These are phyloP conservation scores for Eragrostis tef DNA, from an alignment of 202 grass and related monocot genomes.

Conservation along the genomic window DNA sequence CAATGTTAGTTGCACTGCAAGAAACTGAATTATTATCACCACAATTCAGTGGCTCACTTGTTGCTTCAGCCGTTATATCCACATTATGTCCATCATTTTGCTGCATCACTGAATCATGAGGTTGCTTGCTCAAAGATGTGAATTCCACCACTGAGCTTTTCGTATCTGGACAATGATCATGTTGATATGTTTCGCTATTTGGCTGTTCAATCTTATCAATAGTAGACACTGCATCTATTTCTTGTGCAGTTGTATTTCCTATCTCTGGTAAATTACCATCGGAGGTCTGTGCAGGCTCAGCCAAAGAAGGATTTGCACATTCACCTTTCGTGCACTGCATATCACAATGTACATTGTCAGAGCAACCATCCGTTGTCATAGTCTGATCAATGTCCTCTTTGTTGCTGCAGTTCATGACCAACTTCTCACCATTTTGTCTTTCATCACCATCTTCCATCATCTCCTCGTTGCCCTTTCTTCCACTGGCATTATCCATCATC, in stretches of 20 bases:
- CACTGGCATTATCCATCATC: constrained; percentile 28
- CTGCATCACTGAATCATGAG: constrained; percentile 25
- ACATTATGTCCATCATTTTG: constrained; percentile 45
- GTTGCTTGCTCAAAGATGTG: constrained; percentile 47
- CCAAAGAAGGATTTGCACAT: constrained; percentile 43
- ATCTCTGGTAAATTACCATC: constrained; percentile 25
- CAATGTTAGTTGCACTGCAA: constrained; percentile 49
- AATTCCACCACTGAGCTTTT: constrained; percentile 43
- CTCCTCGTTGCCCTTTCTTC: constrained; percentile 46
- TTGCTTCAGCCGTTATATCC: constrained; percentile 43
- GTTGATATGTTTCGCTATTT: constrained; percentile 32
- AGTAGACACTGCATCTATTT: neutral
- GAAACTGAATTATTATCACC: constrained; percentile 41
- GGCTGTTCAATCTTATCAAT: constrained; percentile 38
- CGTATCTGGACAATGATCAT: constrained; percentile 39
- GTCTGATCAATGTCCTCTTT: constrained; percentile 48
- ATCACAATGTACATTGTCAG: constrained; percentile 43
- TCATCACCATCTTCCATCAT: constrained; percentile 45
- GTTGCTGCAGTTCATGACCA: constrained; percentile 37
- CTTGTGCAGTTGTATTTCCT: constrained; percentile 38
- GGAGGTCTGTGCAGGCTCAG: constrained; percentile 45
- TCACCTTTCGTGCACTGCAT: constrained; percentile 42
- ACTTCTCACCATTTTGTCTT: constrained; percentile 47
- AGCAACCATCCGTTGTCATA: constrained; percentile 47
- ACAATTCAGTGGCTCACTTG: constrained; percentile 47